Evolutionary conservation across 2,329 filamentous ascomycete genomes (phyloP).

Genomic region (Talaromyces sp.): DNA sequence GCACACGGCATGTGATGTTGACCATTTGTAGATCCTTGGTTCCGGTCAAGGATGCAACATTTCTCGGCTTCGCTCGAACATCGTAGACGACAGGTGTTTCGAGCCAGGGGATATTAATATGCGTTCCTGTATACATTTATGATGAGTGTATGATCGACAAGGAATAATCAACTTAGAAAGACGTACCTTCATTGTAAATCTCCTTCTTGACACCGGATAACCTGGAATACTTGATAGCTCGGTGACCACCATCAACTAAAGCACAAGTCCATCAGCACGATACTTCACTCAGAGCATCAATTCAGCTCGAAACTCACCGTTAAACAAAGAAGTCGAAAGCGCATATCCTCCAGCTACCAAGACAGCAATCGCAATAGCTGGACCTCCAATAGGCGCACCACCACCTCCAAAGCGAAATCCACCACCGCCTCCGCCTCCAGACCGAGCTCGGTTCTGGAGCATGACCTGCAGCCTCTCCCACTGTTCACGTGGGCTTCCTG

Average conservation of each 20-base stretch:
- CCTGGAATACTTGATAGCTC: conserved; percentile 97
- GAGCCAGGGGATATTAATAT: conserved; percentile 92
- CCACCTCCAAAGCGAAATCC: conserved; percentile 52
- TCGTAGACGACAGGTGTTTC: conserved; percentile 97
- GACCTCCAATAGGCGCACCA: conserved; percentile 50
- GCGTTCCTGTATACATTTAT: conserved; percentile 62
- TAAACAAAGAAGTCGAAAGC: conserved; percentile 60
- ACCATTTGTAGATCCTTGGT: conserved; percentile 99
- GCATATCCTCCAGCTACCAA: conserved; percentile 46
- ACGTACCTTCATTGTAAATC: conserved; percentile 85
- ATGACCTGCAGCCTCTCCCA: conserved; percentile 63
- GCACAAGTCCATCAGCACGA: conserved; percentile 8
- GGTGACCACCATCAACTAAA: conserved; percentile 90
- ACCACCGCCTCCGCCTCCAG: conserved; percentile 51
- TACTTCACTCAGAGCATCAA: background rate
- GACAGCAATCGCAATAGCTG: conserved; percentile 52
- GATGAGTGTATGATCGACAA: background rate
- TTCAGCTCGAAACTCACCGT: conserved; percentile 47
- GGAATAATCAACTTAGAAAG: background rate
- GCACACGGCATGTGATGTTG: conserved; percentile 99
- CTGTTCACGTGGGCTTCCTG: conserved; percentile 60
- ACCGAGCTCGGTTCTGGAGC: conserved; percentile 51
- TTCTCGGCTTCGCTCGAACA: conserved; percentile 94
- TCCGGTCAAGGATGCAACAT: conserved; percentile 92
- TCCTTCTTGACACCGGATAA: conserved; percentile 90